Base-by-base conservation (phyloP, 208 protist species). In the Angomonas deanei region DNA sequence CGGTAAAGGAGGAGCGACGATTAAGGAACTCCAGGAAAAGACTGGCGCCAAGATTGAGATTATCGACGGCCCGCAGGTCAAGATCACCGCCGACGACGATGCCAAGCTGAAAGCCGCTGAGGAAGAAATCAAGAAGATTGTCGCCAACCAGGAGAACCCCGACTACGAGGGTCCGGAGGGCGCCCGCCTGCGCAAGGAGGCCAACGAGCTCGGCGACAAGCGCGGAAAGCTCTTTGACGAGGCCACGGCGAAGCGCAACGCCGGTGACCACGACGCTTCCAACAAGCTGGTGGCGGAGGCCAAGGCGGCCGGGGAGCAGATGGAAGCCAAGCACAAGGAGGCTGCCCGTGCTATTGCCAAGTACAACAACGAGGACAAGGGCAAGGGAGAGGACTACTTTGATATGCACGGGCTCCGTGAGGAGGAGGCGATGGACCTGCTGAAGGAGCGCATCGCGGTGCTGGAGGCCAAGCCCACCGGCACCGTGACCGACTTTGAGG, bases 401-500 rank as follows among this genome's bases (percentile, higher is more conserved):
- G 80, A 83, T 53, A 73, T 87, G 64, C 76, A 87, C 68, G 80
- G 76, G 0, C 70, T 87, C 52, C 75, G 68, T 8, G 57, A 70
- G 56, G 76, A 77, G 50, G 76, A 87, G 66, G 80, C 76, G 17
- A 72, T 82, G 52, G 60, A 71, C 49, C 52, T 72, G 63, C 67
- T 87, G 48, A 59, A 64, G 42, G 42, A 50, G 57, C 76, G 80
- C 38, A 55, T 83, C 28, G 66, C 49, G 36, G 11, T 30, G 50
- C 73, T 87, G 26, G 67, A 81, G 49, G 69, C 58, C 33, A 72
- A 65, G 56, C 64, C 72, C 15, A 57, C n/a, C 38, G 75, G 69
- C 19, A 66, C 62, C 2, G 50, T 70, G 19, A 72, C 67, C 3
- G 76, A 80, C 17, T 68, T 82, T 32, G 68, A 76, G 26, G 55